Evolutionary conservation across 257 asterid genomes (phyloP), one percentile per base, ranked within the genome.

Genomic region (Echium plantagineum): DNA sequence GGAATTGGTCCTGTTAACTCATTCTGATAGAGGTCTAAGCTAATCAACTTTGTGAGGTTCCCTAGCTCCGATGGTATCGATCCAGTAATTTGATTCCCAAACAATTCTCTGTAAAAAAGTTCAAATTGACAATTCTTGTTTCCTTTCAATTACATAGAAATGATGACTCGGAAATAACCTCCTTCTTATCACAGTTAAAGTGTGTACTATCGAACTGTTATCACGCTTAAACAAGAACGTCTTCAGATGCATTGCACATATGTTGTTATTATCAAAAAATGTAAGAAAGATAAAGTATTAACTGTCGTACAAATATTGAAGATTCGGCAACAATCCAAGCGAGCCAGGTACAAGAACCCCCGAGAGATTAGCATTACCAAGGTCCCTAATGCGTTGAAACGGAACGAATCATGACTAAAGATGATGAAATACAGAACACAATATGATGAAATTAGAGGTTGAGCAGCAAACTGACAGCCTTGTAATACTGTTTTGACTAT

Each of bases 21-120:
- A 68, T 81, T 81, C 7, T 30, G 8, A 5, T 48, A 17, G 0
- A 81, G 60, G 42, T 67, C 76, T 63, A 80, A 65, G 30, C 66
- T 63, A 8, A 77, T 49, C 26, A 80, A 58, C 1, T 31, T 65
- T 17, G 63, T 72, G 26, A 75, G 60, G 63, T 80, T 75, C 15
- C 83, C 83, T n/a, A 81, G 26, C 59, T 62, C 55, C 0, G 26
- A 26, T 61, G 86, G 86, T 55, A 80, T n/a, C n/a, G n/a, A n/a
- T n/a, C n/a, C n/a, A n/a, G n/a, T n/a, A n/a, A n/a, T n/a, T n/a
- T n/a, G n/a, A n/a, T n/a, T n/a, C 4, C 1, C 13, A 47, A 15
- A 13, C 32, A 74, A 53, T n/a, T 71, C 57, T 67, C 79, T 69
- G 31, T 21, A 18, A 1, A 58, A 47, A n/a, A n/a, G n/a, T 24